Percentiles rank a stretch among this genome's conserved stretches.
Evolutionary conservation across 768 basidiomycete genomes (phyloP).

Genomic region (Scleroderma bovista): DNA sequence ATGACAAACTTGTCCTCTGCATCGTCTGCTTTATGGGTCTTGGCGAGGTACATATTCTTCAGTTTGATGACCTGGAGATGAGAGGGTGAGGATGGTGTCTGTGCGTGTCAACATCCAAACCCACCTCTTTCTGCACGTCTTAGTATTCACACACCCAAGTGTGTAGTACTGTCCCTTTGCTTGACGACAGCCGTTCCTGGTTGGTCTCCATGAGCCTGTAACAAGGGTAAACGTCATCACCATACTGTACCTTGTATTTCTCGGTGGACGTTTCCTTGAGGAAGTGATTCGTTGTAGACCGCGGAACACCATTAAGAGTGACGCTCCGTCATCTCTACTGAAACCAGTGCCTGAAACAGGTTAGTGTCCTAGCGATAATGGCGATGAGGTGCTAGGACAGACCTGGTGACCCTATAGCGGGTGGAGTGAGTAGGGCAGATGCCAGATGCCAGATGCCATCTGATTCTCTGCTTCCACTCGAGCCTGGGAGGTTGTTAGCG

Average conservation of each 20-base stretch:
- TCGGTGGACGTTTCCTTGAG: conserved; percentile 80
- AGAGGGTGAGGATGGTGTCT: neutral
- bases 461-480: conserved; percentile 63
- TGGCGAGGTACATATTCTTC: conserved; percentile 71
- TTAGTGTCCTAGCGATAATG: conserved; percentile 3
- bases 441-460: no score
- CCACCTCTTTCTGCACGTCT: conserved; percentile 57
- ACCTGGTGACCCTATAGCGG: conserved; percentile 48
- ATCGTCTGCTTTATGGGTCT: conserved; percentile 82
- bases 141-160: conserved; percentile 70
- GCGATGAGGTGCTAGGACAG: conserved; percentile 8
- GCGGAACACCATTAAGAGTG: conserved; percentile 71
- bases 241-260: conserved; percentile 53
- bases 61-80: conserved; percentile 47
- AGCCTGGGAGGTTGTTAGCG: no score
- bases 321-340: conserved; percentile 77
- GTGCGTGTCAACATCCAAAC: no score
- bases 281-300: conserved; percentile 70
- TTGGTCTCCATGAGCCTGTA: neutral
- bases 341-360: conserved; percentile 53
- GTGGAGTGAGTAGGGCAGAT: conserved; percentile 46
- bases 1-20: conserved; percentile 88
- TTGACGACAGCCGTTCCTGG: conserved; percentile 59
- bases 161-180: conserved; percentile 53
- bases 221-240: neutral